These are phyloP conservation scores for Tothia fuscella DNA, from an alignment of 2,329 filamentous ascomycete species.

Conservation along the genomic window DNA sequence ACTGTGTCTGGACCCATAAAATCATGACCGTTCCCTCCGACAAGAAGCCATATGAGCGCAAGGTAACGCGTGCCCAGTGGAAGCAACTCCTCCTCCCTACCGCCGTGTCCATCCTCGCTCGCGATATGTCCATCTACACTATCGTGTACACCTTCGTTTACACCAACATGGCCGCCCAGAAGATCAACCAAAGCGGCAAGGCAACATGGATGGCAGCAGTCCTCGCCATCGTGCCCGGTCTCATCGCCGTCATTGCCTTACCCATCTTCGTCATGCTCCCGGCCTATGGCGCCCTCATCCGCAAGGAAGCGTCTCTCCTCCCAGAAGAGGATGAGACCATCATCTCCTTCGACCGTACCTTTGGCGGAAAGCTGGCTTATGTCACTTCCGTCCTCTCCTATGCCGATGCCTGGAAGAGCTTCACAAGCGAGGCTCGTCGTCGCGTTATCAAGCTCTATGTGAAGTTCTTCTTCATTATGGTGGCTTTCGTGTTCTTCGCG, in stretches of 20 bases:
- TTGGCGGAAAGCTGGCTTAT: slow-evolving; percentile 47
- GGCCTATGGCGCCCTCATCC: slow-evolving; percentile 61
- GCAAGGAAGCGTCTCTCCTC: slow-evolving; percentile 78
- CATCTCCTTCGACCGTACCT: slow-evolving; percentile 81
- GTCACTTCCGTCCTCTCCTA: slow-evolving; percentile 55
- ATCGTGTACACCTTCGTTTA: not conserved
- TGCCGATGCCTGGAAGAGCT: slow-evolving; percentile 68
- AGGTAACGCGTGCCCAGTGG: slow-evolving; percentile 52
- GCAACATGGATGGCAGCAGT: slow-evolving; percentile 18
- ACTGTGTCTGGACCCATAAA: slow-evolving; percentile 73
- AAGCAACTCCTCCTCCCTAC: slow-evolving; percentile 4
- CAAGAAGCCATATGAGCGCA: slow-evolving; percentile 50
- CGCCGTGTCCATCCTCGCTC: not conserved
- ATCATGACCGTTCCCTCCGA: slow-evolving; percentile 61
- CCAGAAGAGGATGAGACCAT: slow-evolving; percentile 72
- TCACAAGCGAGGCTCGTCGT: slow-evolving; percentile 59
- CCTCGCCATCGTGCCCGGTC: slow-evolving; percentile 30
- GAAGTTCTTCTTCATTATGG: slow-evolving; percentile 52
- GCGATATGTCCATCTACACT: not conserved
- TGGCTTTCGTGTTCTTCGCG: slow-evolving; percentile 1
- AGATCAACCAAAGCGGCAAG: slow-evolving; percentile 6
- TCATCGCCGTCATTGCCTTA: slow-evolving; percentile 26
- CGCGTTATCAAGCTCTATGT: slow-evolving; percentile 62
- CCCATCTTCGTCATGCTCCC: slow-evolving; percentile 38
- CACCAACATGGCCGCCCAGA: not conserved